Evolutionary conservation across 306 rosid species (phyloP).

Genomic region (Hippophae gyantsensis): DNA sequence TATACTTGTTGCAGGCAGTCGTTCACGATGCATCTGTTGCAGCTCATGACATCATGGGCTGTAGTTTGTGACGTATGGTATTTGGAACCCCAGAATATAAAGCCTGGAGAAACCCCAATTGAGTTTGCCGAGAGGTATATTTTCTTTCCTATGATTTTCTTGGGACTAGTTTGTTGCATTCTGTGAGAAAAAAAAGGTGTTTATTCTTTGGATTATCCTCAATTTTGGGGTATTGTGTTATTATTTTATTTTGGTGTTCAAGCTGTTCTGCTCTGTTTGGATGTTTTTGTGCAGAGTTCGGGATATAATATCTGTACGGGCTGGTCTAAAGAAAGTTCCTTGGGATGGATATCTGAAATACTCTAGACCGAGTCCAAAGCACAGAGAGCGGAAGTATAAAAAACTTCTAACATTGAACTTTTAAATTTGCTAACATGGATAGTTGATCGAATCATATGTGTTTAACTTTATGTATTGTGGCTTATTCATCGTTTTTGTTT

Average conservation of each 20-base stretch:
- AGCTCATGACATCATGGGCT: conserved; percentile 98
- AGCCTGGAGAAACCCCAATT: conserved; percentile 86
- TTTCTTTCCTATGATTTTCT: neutral
- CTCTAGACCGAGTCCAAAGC: conserved; percentile 93
- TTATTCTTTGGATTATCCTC: neutral
- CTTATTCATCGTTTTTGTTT: conserved; percentile 18
- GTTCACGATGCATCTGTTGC: conserved; percentile 87
- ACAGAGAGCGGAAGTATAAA: conserved; percentile 64
- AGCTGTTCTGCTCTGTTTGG: conserved; percentile 5
- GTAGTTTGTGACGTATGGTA: conserved; percentile 99
- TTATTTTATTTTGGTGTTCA: neutral
- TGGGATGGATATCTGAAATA: conserved; percentile 98
- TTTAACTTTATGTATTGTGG: neutral
- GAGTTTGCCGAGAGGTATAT: conserved; percentile 92
- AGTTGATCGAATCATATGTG: neutral
- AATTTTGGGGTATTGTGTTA: neutral
- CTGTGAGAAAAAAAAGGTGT: neutral
- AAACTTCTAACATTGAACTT: neutral
- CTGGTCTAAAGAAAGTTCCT: conserved; percentile 91
- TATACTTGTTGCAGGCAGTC: conserved; percentile 66
- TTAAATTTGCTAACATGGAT: neutral
- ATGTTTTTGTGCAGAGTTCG: conserved; percentile 52
- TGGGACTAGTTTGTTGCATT: neutral
- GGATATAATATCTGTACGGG: conserved; percentile 74
- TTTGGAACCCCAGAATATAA: conserved; percentile 80